Evolutionary conservation across 2,329 filamentous ascomycete genomes (phyloP).

Genomic region (Diaporthe citri): DNA sequence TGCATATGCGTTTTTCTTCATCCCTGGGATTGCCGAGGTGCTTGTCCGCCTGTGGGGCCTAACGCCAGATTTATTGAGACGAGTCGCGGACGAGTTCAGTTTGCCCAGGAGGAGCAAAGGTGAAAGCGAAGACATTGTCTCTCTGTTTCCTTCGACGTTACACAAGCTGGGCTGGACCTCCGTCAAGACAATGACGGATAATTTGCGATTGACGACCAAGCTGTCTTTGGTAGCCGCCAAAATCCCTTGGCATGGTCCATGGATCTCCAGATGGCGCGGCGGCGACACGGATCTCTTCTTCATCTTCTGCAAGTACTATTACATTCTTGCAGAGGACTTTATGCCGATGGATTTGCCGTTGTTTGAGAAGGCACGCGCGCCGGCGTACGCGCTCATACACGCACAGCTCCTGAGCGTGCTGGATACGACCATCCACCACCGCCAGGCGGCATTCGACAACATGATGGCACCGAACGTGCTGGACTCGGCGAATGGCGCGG

Average conservation of each 20-base stretch:
- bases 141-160: conserved; percentile 77
- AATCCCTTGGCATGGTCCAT: conserved; percentile 87
- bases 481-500: conserved; percentile 65
- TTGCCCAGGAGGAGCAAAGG: conserved; percentile 67
- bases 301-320: conserved; percentile 90
- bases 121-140: conserved; percentile 74
- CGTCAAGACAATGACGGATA: conserved; percentile 60
- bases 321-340: conserved; percentile 82
- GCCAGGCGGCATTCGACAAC: conserved; percentile 69
- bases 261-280: conserved; percentile 88
- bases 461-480: conserved; percentile 57
- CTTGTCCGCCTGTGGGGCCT: conserved; percentile 85
- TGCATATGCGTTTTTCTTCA: conserved; percentile 94
- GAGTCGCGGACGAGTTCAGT: conserved; percentile 77
- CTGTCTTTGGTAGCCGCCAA: conserved; percentile 77
- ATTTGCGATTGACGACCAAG: conserved; percentile 74
- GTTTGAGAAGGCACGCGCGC: conserved; percentile 72
- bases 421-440: conserved; percentile 87
- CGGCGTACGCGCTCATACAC: conserved; percentile 84
- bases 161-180: conserved; percentile 69
- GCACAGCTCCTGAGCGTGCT: conserved; percentile 84
- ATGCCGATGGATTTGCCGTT: conserved; percentile 68
- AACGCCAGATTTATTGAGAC: conserved; percentile 75
- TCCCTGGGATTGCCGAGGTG: conserved; percentile 86
- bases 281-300: conserved; percentile 91